Conservation (phyloP, 306 rosid genomes). For the Citrullus mucosospermus region DNA sequence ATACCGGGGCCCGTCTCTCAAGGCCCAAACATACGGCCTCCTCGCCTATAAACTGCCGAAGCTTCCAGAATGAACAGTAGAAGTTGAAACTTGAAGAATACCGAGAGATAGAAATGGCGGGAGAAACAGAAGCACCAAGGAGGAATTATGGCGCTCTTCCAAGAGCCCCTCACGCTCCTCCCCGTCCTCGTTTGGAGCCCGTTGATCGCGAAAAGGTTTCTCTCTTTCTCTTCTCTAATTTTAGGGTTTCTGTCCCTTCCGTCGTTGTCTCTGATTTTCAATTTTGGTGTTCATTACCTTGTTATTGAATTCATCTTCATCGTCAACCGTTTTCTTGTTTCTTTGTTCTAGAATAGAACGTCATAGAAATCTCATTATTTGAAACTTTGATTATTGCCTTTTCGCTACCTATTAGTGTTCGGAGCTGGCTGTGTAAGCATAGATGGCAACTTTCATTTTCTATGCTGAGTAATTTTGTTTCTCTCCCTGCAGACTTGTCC, state of each 20-base stretch:
- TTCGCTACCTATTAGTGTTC: not conserved
- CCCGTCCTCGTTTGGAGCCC: conserved; percentile 29
- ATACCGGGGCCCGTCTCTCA: not conserved
- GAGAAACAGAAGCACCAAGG: conserved; percentile 3
- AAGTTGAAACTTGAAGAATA: not conserved
- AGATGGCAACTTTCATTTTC: not conserved
- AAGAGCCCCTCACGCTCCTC: conserved; percentile 2
- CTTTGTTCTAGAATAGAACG: not conserved
- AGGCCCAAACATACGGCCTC: not conserved
- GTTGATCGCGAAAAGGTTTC: conserved; percentile 36
- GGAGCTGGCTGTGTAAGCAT: not conserved
- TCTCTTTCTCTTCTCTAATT: not conserved
- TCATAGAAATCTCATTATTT: not conserved
- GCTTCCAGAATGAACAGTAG: not conserved
- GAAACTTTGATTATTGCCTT: not conserved
- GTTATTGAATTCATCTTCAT: not conserved
- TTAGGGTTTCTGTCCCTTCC: not conserved
- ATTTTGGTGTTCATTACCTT: not conserved
- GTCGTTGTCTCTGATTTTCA: not conserved
- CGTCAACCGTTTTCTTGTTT: not conserved
- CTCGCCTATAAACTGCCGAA: not conserved
- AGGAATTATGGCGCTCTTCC: conserved; percentile 4
- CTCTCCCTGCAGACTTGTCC: conserved; percentile 62
- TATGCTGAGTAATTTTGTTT: not conserved
- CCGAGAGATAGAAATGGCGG: conserved; percentile 5